Conservation (phyloP, 1,139 yeast species). For the Debaryomycetaceae sp. region DNA sequence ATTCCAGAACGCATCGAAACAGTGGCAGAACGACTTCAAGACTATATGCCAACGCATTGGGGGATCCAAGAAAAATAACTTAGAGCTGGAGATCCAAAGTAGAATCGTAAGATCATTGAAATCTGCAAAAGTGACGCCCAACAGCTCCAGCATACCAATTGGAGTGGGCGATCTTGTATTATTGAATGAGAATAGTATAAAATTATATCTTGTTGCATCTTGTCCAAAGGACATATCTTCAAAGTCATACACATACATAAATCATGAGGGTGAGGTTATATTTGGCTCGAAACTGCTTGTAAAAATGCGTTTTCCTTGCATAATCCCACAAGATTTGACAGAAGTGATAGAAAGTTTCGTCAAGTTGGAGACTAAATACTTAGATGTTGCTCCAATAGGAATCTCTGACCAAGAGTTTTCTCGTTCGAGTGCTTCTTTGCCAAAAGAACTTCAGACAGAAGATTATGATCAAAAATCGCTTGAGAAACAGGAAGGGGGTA, state of each 20-base stretch:
- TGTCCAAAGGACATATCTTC: constrained; percentile 27
- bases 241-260: constrained; percentile 47
- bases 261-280: constrained; percentile 53
- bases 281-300: constrained; percentile 48
- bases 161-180: constrained; percentile 41
- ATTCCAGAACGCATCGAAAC: constrained; percentile 15
- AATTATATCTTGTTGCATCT: constrained; percentile 31
- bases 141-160: constrained; percentile 20
- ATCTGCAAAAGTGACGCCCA: constrained; percentile 25
- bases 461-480: not conserved
- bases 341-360: constrained; percentile 24
- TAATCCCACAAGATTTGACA: constrained; percentile 35
- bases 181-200: constrained; percentile 26
- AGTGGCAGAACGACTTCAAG: constrained; percentile 17
- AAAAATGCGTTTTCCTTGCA: constrained; percentile 51
- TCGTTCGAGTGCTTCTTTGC: constrained; percentile 21
- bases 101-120: constrained; percentile 14
- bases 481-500: constrained; percentile 1
- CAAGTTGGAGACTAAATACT: constrained; percentile 28
- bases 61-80: constrained; percentile 1
- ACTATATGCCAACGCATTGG: not conserved
- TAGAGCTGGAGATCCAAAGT: constrained; percentile 6
- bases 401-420: constrained; percentile 32
- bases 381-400: constrained; percentile 40
- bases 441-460: constrained; percentile 16